Percentiles rank a stretch among this genome's conserved stretches.
Evolutionary conservation across 2,329 filamentous ascomycete genomes (phyloP).

Genomic region (Fusarium tanahbumbuense): DNA sequence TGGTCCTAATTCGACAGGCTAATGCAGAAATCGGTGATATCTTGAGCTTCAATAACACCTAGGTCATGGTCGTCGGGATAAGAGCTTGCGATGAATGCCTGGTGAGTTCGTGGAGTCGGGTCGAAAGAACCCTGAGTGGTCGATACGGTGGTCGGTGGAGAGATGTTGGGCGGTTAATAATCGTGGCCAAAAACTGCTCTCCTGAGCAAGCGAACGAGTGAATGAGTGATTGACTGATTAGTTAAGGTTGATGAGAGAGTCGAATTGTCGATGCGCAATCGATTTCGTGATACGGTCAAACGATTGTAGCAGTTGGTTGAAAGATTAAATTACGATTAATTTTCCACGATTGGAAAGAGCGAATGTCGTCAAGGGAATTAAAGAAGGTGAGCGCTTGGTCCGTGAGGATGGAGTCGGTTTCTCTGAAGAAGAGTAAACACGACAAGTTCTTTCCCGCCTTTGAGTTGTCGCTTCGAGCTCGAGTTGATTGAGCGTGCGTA

Average conservation of each 20-base stretch:
- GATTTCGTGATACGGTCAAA: constrained; percentile 36
- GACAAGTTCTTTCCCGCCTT: constrained; percentile 40
- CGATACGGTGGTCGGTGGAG: constrained; percentile 41
- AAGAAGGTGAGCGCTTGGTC: constrained; percentile 37
- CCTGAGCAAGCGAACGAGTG: constrained; percentile 39
- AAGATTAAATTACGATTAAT: constrained; percentile 47
- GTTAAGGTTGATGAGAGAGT: constrained; percentile 29
- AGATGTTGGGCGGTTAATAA: constrained; percentile 46
- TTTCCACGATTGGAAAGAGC: constrained; percentile 33
- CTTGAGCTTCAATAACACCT: constrained; percentile 26
- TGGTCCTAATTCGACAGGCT: constrained; percentile 22
- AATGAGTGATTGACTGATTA: constrained; percentile 30
- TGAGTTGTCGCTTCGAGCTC: constrained; percentile 40
- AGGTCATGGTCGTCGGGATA: constrained; percentile 40
- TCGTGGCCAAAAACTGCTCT: constrained; percentile 50
- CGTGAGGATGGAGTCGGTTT: constrained; percentile 34
- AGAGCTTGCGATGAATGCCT: constrained; percentile 21
- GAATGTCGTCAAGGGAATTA: constrained; percentile 36
- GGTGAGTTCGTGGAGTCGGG: constrained; percentile 18
- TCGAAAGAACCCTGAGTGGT: constrained; percentile 16
- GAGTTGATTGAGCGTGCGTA: constrained; percentile 30
- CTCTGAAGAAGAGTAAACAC: constrained; percentile 31
- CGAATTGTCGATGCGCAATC: constrained; percentile 25
- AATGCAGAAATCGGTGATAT: constrained; percentile 18
- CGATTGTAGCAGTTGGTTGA: constrained; percentile 43